Percentiles rank a stretch among this genome's conserved stretches.
Evolutionary conservation across 495 filamentous ascomycete species (phyloP).

Genomic region (Bacidia rubella): DNA sequence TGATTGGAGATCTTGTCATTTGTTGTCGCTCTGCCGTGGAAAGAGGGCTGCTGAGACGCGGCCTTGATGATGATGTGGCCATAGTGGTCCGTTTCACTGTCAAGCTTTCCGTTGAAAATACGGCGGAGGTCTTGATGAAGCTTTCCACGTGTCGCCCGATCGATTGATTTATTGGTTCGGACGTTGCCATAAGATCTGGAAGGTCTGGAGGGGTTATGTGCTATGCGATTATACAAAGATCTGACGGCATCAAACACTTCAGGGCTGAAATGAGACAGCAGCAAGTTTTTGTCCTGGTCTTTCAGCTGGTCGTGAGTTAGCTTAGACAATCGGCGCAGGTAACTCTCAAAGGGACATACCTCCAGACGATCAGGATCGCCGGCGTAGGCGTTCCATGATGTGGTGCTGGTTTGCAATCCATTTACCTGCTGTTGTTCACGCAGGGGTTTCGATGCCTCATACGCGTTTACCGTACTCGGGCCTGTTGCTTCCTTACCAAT

Average conservation of each 20-base stretch:
- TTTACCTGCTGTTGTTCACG: not conserved
- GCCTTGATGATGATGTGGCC: conserved; percentile 47
- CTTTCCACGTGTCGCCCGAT: conserved; percentile 46
- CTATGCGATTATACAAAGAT: conserved; percentile 31
- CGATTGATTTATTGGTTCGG: conserved; percentile 29
- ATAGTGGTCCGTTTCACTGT: conserved; percentile 45
- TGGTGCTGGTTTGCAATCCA: not conserved
- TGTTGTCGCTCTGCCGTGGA: conserved; percentile 10
- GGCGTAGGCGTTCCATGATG: conserved; percentile 10
- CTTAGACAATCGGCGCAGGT: conserved; percentile 7
- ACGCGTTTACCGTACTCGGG: not conserved
- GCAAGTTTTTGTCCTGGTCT: conserved; percentile 31
- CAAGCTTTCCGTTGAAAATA: conserved; percentile 53
- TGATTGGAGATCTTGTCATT: conserved; percentile 1
- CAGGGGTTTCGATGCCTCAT: not conserved
- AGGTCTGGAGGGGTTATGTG: conserved; percentile 27
- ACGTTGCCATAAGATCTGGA: conserved; percentile 32
- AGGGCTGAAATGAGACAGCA: conserved; percentile 33
- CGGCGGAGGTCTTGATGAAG: conserved; percentile 55
- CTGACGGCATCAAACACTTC: conserved; percentile 29
- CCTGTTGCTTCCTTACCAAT: not conserved
- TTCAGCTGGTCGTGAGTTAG: conserved; percentile 22
- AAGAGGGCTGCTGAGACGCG: conserved; percentile 30
- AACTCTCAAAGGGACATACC: not conserved
- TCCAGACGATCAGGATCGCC: not conserved